Base-by-base conservation (phyloP, 164 flowering plant genomes). In the Nelumbo lutea region DNA sequence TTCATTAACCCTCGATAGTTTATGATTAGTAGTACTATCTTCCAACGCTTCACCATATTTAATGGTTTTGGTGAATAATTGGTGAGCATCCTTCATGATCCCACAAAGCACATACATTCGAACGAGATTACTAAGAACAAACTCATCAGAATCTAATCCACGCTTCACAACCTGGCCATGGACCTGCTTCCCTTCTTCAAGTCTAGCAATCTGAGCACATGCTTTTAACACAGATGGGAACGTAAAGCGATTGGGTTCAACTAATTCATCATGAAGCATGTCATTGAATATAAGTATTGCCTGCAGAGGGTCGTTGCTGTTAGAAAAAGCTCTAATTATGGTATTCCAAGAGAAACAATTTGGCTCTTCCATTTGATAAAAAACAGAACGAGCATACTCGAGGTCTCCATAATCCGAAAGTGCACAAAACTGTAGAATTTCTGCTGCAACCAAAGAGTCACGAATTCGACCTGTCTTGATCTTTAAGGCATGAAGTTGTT, bases 261-360 rank as follows among this genome's bases (percentile, higher is more conserved):
- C 84, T 13, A 40, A 42, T 14, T 75, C 83, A 61, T 69, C 70
- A 39, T 42, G 38, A 39, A 79, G 39, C 90, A 88, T 82, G 64
- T 64, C 67, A 41, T 2, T 1, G 62, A 78, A 85, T 55, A 79
- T 15, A 60, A 72, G 1, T 2, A 86, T 27, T 27, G 27, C 83
- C 27, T 84, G 82, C 1, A 72, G 2, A 0, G 82, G 70, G n/a
- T 68, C 68, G 9, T 78, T 64, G 42, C 65, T 67, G 45, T 84
- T 87, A 15, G 84, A 62, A 13, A 79, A 77, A n/a, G 81, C 82
- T 73, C 86, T 77, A 41, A 86, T 82, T 15, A 86, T 70, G 66
- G 90, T 84, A 73, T 86, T 86, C 63, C 70, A 86, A 61, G 86
- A 83, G 53, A 84, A 86, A 75, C 86, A 81, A 68, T 84, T 86